phyloP scores from a whole-genome alignment of 805 yeast species.

The Aciculoconidium aculeatum region DNA sequence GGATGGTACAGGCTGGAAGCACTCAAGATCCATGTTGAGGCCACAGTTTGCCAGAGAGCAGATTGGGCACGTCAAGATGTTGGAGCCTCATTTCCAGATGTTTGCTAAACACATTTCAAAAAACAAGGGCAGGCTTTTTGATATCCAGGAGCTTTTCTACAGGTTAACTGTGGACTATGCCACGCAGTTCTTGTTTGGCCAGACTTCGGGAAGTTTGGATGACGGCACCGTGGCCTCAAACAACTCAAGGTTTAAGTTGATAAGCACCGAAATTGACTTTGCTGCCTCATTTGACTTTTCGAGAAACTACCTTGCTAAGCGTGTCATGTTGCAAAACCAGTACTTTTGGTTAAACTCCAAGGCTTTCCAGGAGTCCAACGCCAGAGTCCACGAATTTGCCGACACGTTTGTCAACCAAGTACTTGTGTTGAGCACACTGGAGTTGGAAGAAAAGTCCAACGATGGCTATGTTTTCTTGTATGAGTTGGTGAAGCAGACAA shows the following conservation, averaged over 20 bases:
- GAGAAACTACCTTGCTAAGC: conserved; percentile 24
- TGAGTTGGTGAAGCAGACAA: conserved; percentile 44
- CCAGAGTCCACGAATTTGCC: conserved; percentile 26
- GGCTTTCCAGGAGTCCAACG: conserved; percentile 12
- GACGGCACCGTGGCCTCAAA: conserved; percentile 13
- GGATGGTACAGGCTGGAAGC: conserved; percentile 40
- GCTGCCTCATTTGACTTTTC: conserved; percentile 30
- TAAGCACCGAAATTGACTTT: conserved; percentile 14
- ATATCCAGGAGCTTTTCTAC: conserved; percentile 34
- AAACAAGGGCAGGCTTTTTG: conserved; percentile 23
- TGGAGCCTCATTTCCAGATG: conserved; percentile 37
- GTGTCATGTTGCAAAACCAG: conserved; percentile 15
- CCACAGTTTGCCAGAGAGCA: conserved; percentile 42
- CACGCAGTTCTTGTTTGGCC: conserved; percentile 38
- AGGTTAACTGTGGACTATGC: conserved; percentile 37
- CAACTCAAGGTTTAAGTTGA: conserved; percentile 12
- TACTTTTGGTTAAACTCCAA: conserved; percentile 13
- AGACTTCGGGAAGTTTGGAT: conserved; percentile 27
- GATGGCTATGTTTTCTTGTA: conserved; percentile 42
- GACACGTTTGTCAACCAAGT: conserved; percentile 37
- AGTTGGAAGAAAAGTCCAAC: conserved; percentile 23
- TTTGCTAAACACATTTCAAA: conserved; percentile 25
- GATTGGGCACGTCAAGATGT: conserved; percentile 32
- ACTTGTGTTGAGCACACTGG: conserved; percentile 24
- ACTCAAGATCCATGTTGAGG: conserved; percentile 37